These are phyloP conservation scores for Arthrobotrys entomopaga DNA, from an alignment of 2,329 filamentous ascomycete genomes.

Conservation along the genomic window DNA sequence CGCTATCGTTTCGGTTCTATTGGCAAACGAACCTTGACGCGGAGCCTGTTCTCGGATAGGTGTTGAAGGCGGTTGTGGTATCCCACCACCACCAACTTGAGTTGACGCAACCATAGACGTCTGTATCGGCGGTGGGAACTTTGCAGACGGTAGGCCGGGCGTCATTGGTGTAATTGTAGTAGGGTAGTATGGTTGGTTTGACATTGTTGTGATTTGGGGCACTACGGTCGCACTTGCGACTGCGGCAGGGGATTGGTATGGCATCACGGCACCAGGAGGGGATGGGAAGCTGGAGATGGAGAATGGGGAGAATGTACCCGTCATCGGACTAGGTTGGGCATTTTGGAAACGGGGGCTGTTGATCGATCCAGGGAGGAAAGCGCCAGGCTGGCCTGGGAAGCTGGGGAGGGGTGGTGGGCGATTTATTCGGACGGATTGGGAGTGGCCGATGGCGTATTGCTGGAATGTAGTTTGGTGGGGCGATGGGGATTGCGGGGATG, in stretches of 20 bases:
- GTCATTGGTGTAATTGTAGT: constrained; percentile 51
- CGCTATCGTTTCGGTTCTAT: constrained; percentile 9
- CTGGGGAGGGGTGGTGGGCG: constrained; percentile 41
- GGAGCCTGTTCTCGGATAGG: constrained; percentile 37
- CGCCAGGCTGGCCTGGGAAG: constrained; percentile 30
- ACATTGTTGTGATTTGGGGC: constrained; percentile 40
- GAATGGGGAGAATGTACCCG: constrained; percentile 42
- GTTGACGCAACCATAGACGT: constrained; percentile 32
- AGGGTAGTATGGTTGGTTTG: constrained; percentile 23
- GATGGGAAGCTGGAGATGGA: constrained; percentile 27
- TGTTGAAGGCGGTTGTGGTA: constrained; percentile 26
- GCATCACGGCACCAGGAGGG: constrained; percentile 17
- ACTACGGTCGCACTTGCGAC: constrained; percentile 33
- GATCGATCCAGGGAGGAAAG: constrained; percentile 25
- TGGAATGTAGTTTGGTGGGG: constrained; percentile 38
- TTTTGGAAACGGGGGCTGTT: constrained; percentile 38
- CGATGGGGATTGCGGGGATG: constrained; percentile 47
- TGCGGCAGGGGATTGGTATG: constrained; percentile 40
- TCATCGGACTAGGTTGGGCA: constrained; percentile 47
- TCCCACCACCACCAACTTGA: background rate
- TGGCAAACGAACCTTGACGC: constrained; percentile 23
- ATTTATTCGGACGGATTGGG: constrained; percentile 46
- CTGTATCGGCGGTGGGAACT: constrained; percentile 51
- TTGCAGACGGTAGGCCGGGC: constrained; percentile 42
- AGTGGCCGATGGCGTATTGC: constrained; percentile 28